Evolutionary conservation across 306 rosid genomes (phyloP), one percentile per base, ranked within the genome.

Genomic region (Arachis stenosperma): DNA sequence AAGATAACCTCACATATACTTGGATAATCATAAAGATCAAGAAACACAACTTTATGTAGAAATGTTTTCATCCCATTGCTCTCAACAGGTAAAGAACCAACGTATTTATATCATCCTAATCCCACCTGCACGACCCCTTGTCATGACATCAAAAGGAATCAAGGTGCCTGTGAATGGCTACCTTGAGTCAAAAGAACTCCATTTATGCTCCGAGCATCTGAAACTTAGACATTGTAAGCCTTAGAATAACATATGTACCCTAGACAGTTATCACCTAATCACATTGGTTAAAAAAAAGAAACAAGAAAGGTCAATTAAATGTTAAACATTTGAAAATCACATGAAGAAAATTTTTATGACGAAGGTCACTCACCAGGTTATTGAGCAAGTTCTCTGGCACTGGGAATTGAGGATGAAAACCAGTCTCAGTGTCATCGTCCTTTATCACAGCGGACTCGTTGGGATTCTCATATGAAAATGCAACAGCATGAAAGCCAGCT

Each of bases 211-310:
- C 92, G 55, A 88, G 89, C 87, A 92, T 92, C 96, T 92, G 98
- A 92, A 92, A 92, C 98, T 92, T 89, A 92, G 98, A 92, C 98
- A 92, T 83, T 79, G 75, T 85, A 89, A 89, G 89, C 97, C 98
- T 92, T 89, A 92, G 98, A 89, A 88, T 78, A 88, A 85, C 85
- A 92, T 81, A 86, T 86, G 96, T 85, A 88, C 89, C 85, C 88
- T 83, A 86, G 85, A 79, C 90, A 83, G 77, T 88, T 89, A 84
- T 73, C 96, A 86, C 86, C 88, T 84, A 85, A 81, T 84, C 85
- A 86, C 88, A 86, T 40, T 65, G 86, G 88, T 79, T 78, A 81
- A 67, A 81, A 54, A 46, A 46, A 9, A 10, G 9, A 48, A 48
- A 48, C 71, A 73, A 75, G 77, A 81, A 75, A 72, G 69, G 85